These are phyloP conservation scores for Penicillium turbatum DNA, from an alignment of 495 filamentous ascomycete species.

Conservation along the genomic window DNA sequence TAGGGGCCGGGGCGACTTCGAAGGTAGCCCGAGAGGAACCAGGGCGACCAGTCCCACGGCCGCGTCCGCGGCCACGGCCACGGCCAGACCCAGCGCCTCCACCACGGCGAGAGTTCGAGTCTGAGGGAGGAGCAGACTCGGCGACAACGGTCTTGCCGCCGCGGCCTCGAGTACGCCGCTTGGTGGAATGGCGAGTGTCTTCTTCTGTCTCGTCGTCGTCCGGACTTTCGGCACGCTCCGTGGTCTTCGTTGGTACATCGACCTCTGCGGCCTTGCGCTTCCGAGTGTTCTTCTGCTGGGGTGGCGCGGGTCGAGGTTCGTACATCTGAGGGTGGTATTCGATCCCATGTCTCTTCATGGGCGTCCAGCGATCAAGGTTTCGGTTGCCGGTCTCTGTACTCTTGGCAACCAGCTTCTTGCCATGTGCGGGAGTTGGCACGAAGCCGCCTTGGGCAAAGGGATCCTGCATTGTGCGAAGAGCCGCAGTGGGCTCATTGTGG, in stretches of 20 bases:
- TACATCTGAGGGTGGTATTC: conserved; percentile 36
- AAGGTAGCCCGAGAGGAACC: conserved; percentile 20
- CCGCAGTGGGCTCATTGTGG: conserved; percentile 3
- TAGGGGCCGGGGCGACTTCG: conserved; percentile 15
- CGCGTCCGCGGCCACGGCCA: conserved; percentile 49
- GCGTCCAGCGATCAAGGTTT: conserved; percentile 41
- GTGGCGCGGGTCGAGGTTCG: conserved; percentile 49
- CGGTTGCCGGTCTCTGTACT: conserved; percentile 26
- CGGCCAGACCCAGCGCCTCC: conserved; percentile 39
- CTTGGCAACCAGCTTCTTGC: conserved; percentile 37
- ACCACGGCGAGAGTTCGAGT: conserved; percentile 18
- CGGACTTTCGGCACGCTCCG: conserved; percentile 29
- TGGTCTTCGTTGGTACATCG: conserved; percentile 27
- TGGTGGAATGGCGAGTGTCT: conserved; percentile 22
- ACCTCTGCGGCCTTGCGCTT: conserved; percentile 45
- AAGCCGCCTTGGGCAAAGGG: conserved; percentile 44
- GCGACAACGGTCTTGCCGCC: conserved; percentile 25
- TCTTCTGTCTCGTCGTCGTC: conserved; percentile 31
- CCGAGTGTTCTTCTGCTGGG: conserved; percentile 48
- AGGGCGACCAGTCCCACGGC: conserved; percentile 16
- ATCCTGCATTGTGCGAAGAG: conserved; percentile 32
- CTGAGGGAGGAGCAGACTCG: conserved; percentile 24
- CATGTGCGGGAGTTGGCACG: conserved; percentile 40
- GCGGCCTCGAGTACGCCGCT: conserved; percentile 36
- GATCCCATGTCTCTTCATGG: conserved; percentile 29